A percentile compares a stretch with the other conserved stretches of the same genome.
Conservation (phyloP, 495 filamentous ascomycete species). For the Paragyromitra xinjiangensis region DNA sequence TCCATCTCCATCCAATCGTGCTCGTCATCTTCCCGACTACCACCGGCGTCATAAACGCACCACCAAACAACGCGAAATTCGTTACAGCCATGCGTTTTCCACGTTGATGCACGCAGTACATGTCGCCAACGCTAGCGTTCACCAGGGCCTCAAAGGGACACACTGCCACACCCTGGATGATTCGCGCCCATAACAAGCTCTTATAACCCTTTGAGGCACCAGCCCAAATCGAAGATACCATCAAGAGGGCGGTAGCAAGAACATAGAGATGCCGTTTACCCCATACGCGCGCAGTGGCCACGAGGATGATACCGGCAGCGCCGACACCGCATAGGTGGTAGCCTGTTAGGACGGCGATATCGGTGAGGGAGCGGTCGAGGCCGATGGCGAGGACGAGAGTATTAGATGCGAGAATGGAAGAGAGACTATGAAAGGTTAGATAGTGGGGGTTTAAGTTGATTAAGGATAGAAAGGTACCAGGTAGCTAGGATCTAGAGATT, state of each 20-base stretch:
- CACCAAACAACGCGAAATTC: conserved; percentile 88
- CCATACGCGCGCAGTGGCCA: conserved; percentile 88
- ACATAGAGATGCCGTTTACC: conserved; percentile 90
- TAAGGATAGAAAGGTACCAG: conserved; percentile 37
- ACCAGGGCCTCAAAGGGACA: conserved; percentile 81
- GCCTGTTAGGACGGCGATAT: conserved; percentile 82
- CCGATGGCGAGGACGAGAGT: conserved; percentile 74
- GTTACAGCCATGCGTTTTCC: conserved; percentile 90
- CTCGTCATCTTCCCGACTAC: conserved; percentile 85
- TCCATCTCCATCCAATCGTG: conserved; percentile 79
- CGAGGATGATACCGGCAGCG: conserved; percentile 79
- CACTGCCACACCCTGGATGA: conserved; percentile 77
- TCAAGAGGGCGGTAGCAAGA: conserved; percentile 76
- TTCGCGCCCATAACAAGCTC: conserved; percentile 76
- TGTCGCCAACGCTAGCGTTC: conserved; percentile 78
- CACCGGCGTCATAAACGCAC: conserved; percentile 90
- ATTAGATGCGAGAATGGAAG: conserved; percentile 86
- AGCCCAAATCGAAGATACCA: conserved; percentile 78
- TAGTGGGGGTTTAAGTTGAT: neutral
- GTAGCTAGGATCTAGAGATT: conserved; percentile 52
- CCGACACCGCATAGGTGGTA: conserved; percentile 88
- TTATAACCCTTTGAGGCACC: conserved; percentile 73
- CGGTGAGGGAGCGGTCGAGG: conserved; percentile 70
- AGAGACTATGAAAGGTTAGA: conserved; percentile 61
- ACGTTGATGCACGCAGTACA: conserved; percentile 77